Evolutionary conservation across 208 protist species (phyloP).

Genomic region (Leishmania major): DNA sequence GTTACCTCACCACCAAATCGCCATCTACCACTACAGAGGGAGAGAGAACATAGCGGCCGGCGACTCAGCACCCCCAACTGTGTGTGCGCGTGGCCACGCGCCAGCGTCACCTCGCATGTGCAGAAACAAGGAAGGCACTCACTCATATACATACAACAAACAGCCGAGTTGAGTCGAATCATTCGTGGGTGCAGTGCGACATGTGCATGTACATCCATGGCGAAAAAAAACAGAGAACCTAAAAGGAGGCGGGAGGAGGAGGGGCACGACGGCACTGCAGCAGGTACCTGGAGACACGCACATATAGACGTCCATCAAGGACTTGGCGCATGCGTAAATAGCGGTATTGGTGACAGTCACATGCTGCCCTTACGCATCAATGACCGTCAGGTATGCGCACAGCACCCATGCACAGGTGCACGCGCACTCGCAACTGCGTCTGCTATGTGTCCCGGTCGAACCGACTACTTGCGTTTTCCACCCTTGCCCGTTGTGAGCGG

Average conservation of each 20-base stretch:
- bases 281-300: not conserved
- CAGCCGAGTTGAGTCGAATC: not conserved
- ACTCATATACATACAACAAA: conserved; percentile 1
- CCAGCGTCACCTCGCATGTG: not conserved
- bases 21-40: not conserved
- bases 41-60: not conserved
- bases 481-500: conserved; percentile 37
- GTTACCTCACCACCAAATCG: not conserved
- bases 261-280: not conserved
- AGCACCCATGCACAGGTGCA: not conserved
- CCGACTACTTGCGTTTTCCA: conserved; percentile 25
- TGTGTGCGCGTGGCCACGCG: not conserved
- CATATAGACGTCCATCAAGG: not conserved
- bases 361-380: not conserved
- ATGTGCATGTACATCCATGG: conserved; percentile 1
- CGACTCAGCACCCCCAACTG: not conserved
- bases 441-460: not conserved
- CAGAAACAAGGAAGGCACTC: not conserved
- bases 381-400: not conserved
- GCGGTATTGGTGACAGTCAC: not conserved
- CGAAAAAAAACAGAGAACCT: not conserved
- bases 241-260: not conserved
- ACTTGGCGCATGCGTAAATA: not conserved
- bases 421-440: not conserved
- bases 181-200: not conserved